These are phyloP conservation scores for Penicillium pulvis DNA, from an alignment of 495 filamentous ascomycete species.

Conservation along the genomic window DNA sequence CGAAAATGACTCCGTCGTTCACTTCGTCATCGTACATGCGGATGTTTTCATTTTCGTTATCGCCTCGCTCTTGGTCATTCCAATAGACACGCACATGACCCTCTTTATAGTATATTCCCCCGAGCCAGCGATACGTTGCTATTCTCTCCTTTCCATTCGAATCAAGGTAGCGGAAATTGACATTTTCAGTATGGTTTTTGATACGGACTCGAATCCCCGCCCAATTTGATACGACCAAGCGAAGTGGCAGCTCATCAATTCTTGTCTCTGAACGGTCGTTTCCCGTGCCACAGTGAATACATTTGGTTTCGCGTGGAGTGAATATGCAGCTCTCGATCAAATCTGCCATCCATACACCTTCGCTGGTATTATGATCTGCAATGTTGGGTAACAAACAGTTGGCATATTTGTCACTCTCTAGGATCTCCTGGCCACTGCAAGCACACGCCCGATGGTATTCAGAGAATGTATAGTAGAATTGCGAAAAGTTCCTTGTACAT, in stretches of 20 bases:
- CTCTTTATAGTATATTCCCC: slow-evolving; percentile 38
- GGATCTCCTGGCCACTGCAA: background rate
- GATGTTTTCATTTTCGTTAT: slow-evolving; percentile 18
- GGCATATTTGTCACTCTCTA: background rate
- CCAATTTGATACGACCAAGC: slow-evolving; percentile 30
- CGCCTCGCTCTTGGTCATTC: slow-evolving; percentile 33
- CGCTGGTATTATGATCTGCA: background rate
- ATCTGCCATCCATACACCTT: background rate
- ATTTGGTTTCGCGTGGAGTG: background rate
- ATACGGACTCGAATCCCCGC: slow-evolving; percentile 8
- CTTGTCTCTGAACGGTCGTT: background rate
- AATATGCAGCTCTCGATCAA: background rate
- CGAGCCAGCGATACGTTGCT: slow-evolving; percentile 45
- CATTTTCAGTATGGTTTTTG: slow-evolving; percentile 33
- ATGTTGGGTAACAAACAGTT: background rate
- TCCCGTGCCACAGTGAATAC: background rate
- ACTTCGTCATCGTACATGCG: slow-evolving; percentile 34
- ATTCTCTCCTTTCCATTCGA: slow-evolving; percentile 1
- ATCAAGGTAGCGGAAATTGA: slow-evolving; percentile 29
- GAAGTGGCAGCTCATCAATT: slow-evolving; percentile 31
- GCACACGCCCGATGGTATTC: background rate
- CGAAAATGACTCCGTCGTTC: slow-evolving; percentile 29
- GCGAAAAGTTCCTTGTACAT: slow-evolving; percentile 27
- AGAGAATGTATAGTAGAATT: slow-evolving; percentile 23
- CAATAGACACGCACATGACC: slow-evolving; percentile 36